Evolutionary conservation across 129 eudicot genomes (phyloP), one percentile per base, ranked within the genome.

Genomic region (Tanacetum coccineum): DNA sequence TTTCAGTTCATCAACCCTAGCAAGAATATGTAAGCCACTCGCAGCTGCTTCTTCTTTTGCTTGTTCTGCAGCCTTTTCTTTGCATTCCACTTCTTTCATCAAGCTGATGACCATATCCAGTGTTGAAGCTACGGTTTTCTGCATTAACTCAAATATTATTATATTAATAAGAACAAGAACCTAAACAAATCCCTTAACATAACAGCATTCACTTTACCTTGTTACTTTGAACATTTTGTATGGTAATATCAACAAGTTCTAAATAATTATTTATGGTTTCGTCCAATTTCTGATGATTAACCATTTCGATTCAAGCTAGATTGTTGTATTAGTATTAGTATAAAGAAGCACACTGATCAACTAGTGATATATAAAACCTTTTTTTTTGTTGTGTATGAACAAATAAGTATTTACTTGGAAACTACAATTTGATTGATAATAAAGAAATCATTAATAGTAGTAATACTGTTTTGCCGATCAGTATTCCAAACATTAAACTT

Each of bases 61-160:
- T 70, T 65, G 40, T 20, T 80, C 87, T 15, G 85, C 87, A 19
- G 80, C 85, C 67, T 77, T 65, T 82, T 90, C 95, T 69, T 79
- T 59, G 18, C 67, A 40, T 72, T 90, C 93, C 30, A 87, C 89
- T 78, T 90, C 84, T 66, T 58, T 74, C 80, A 87, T 87, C 64
- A 90, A 73, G 59, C 73, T 64, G 13, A 82, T 47, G 22, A 90
- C 84, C 19, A 84, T 76, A 30, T 82, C 81, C 84, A 74, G 63
- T 0, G 69, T 78, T 2, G 81, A 76, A 4, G 65, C 70, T 84
- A 90, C 15, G 9, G n/a, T n/a, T n/a, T 81, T 73, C 88, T 90
- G 85, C 75, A 39, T 15, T 17, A 51, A 5, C 18, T 51, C 7
- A n/a, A 2, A 18, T n/a, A 9, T 0, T 39, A 36, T 6, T 15